Percentiles rank a stretch among this genome's conserved stretches.
Evolutionary conservation across 495 filamentous ascomycete genomes (phyloP).

Genomic region (Letharia lupina): DNA sequence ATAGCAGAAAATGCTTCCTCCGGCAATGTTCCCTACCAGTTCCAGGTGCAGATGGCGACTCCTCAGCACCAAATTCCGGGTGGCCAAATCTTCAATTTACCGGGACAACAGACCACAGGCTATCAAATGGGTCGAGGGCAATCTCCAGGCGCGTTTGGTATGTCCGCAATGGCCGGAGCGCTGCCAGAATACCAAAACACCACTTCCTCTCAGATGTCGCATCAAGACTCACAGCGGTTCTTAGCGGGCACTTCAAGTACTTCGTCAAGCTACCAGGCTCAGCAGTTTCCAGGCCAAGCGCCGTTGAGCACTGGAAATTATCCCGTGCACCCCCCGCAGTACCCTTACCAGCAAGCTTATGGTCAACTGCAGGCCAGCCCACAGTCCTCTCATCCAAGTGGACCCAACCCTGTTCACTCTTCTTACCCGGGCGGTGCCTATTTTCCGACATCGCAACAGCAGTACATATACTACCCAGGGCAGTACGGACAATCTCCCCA

Average conservation of each 20-base stretch:
- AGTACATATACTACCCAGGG: constrained; percentile 20
- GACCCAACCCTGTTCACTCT: constrained; percentile 24
- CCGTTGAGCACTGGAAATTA: constrained; percentile 27
- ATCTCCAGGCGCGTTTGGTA: constrained; percentile 34
- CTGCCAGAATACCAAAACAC: constrained; percentile 35
- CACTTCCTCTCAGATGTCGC: constrained; percentile 19
- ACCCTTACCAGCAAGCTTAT: constrained; percentile 29
- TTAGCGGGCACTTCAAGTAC: constrained; percentile 25
- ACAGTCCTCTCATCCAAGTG: constrained; percentile 20
- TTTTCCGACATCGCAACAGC: constrained; percentile 20
- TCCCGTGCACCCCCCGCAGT: constrained; percentile 27
- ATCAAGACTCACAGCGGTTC: constrained; percentile 35
- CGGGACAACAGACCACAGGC: constrained; percentile 26
- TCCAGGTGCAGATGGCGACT: constrained; percentile 16
- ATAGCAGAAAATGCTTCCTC: constrained; percentile 8
- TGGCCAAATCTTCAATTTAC: constrained; percentile 26
- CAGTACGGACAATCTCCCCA: constrained; percentile 20
- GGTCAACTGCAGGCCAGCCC: constrained; percentile 21
- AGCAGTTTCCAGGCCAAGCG: constrained; percentile 33
- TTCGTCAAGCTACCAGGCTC: constrained; percentile 34
- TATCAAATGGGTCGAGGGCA: constrained; percentile 28
- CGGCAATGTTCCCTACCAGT: constrained; percentile 20
- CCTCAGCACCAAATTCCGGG: constrained; percentile 23
- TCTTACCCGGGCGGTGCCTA: constrained; percentile 20
- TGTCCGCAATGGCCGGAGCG: constrained; percentile 39